Evolutionary conservation across 768 basidiomycete species (phyloP), one percentile per base, ranked within the genome.

Genomic region (Mycena rosella): DNA sequence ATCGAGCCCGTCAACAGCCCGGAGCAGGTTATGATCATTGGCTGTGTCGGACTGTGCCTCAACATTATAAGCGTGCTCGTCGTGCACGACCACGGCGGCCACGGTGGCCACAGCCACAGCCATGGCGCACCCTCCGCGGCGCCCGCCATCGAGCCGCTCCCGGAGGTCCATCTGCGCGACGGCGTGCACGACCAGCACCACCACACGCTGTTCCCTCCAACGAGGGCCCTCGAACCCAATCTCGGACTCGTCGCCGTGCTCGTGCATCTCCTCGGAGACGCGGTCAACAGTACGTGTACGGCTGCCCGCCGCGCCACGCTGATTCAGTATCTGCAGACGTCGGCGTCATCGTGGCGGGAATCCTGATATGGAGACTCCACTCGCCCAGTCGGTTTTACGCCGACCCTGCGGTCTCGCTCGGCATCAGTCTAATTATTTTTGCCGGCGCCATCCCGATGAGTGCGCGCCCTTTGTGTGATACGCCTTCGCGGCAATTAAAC

Each of bases 351-450:
- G 74, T 87, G 30, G 81, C 85, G 17, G 85, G 85, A 22, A 61
- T 83, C 56, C 78, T 88, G 32, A 82, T 87, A 49, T 86, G 86
- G 83, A 84, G 85, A 69, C 60, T 82, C 8, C 69, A 76, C 27
- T 83, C 85, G 26, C 81, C 82, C 15, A 72, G 76, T 48, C 79
- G 86, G 54, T 86, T 85, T 67, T 88, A 88, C 73, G 86, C 85
- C 44, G 87, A 88, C 73, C 86, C 86, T 26, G 83, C 86, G 2
- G 83, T 82, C 22, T 87, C 86, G 38, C 74, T 87, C 45, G 79
- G 76, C 11, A 87, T 87, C 60, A 84, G 83, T 52, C 66, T 86
- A 22, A 81, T 88, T 55, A 88, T 88, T 65, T 88, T 87, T 60
- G 81, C 77, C 5, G 82, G 85, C 62, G 85, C 86, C 13, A 78